phyloP scores from a whole-genome alignment of 306 rosid species.

The Erythrophleum fordii region DNA sequence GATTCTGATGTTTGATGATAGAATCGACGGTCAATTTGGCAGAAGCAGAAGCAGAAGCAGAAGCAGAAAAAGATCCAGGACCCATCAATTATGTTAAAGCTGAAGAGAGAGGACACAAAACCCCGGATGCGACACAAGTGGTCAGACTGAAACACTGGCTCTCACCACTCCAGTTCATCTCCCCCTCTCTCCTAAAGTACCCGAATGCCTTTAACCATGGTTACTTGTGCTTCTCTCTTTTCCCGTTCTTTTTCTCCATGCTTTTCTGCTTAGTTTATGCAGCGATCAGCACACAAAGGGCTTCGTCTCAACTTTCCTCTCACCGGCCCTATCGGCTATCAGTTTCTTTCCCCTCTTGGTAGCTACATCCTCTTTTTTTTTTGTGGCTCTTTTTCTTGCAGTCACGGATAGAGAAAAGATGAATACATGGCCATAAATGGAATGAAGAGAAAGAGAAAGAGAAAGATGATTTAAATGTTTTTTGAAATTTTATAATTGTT shows the following conservation, averaged over 20 bases:
- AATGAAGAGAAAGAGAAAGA: not conserved
- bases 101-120: not conserved
- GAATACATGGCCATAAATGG: not conserved
- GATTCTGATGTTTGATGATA: not conserved
- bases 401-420: not conserved
- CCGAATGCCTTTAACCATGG: not conserved
- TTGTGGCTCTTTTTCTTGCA: not conserved
- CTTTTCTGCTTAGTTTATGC: not conserved
- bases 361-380: not conserved
- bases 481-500: slow-evolving; percentile 17
- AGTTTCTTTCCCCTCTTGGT: not conserved
- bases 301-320: not conserved
- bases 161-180: not conserved
- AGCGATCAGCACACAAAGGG: not conserved
- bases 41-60: not conserved
- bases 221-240: not conserved
- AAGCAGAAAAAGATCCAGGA: not conserved
- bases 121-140: not conserved
- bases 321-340: not conserved
- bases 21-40: not conserved
- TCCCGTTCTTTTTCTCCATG: not conserved
- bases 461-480: not conserved
- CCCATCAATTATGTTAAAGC: not conserved
- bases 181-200: not conserved
- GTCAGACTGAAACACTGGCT: not conserved